These are phyloP conservation scores for Candida gorgasii DNA, from an alignment of 805 yeast genomes.

Conservation along the genomic window DNA sequence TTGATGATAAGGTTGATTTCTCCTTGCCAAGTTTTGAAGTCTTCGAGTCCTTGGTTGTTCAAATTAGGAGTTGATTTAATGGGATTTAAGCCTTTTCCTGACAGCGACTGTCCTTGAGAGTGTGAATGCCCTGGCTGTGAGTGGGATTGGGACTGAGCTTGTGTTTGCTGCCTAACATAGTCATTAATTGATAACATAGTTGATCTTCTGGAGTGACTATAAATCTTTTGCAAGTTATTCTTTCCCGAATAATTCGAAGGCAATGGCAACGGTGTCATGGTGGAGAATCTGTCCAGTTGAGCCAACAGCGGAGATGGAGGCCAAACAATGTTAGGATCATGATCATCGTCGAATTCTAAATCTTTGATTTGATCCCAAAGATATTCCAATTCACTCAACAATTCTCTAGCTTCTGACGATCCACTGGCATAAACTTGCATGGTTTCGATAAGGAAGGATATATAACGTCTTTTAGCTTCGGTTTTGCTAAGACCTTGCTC, in stretches of 20 bases:
- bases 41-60: constrained; percentile 24
- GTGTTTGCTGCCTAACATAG: constrained; percentile 35
- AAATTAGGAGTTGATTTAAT: neutral
- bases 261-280: constrained; percentile 36
- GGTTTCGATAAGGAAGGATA: constrained; percentile 66
- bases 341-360: constrained; percentile 33
- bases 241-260: constrained; percentile 28
- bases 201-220: constrained; percentile 43
- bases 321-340: constrained; percentile 20
- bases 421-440: constrained; percentile 71
- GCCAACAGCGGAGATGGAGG: constrained; percentile 39
- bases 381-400: constrained; percentile 65
- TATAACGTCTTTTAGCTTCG: constrained; percentile 74
- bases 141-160: constrained; percentile 12
- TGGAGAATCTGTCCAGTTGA: constrained; percentile 35
- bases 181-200: constrained; percentile 38
- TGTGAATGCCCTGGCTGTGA: constrained; percentile 14
- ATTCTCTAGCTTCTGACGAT: constrained; percentile 64
- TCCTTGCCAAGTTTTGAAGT: constrained; percentile 53
- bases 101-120: constrained; percentile 5
- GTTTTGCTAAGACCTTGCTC: constrained; percentile 67
- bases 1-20: constrained; percentile 50
- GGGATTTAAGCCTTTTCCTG: constrained; percentile 11
- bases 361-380: constrained; percentile 74
- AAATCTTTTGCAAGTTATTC: constrained; percentile 41